phyloP scores from a whole-genome alignment of 2,329 filamentous ascomycete species.

The Alternaria ethzedia region DNA sequence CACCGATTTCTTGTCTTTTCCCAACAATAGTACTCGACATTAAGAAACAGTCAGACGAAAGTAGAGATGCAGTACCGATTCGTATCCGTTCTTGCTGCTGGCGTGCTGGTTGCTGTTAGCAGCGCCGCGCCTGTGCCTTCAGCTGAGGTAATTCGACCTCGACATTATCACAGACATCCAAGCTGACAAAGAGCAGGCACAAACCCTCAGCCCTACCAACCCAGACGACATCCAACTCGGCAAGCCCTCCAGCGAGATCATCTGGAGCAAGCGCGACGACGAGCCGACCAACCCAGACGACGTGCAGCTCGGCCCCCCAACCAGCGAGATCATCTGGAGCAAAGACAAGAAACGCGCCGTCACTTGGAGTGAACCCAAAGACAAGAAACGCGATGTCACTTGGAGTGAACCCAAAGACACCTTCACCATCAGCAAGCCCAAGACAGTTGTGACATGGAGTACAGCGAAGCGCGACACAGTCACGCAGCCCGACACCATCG shows the following conservation, averaged over 20 bases:
- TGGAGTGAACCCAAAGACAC: neutral
- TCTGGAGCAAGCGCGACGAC: conserved; percentile 20
- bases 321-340: conserved; percentile 26
- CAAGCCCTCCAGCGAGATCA: conserved; percentile 21
- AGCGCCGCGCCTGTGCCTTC: conserved; percentile 31
- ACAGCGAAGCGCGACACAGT: neutral
- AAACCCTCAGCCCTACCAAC: neutral
- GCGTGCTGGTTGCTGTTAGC: conserved; percentile 28
- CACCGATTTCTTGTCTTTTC: neutral
- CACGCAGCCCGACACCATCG: neutral
- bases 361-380: conserved; percentile 4
- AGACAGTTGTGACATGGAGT: neutral
- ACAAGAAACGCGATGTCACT: neutral
- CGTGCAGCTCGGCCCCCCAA: conserved; percentile 23
- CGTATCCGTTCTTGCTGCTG: conserved; percentile 32
- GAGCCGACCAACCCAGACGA: conserved; percentile 5
- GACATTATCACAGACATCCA: too few relatives aligned
- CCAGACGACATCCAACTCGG: conserved; percentile 23
- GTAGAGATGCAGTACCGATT: conserved; percentile 36
- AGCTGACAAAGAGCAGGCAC: neutral
- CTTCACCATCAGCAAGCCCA: conserved; percentile 5
- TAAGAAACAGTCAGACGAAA: neutral
- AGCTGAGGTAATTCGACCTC: conserved; percentile 24
- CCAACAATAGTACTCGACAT: neutral
- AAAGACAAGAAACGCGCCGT: conserved; percentile 10